These are phyloP conservation scores for Aspergillus homomorphus DNA, from an alignment of 495 filamentous ascomycete genomes.

Conservation along the genomic window DNA sequence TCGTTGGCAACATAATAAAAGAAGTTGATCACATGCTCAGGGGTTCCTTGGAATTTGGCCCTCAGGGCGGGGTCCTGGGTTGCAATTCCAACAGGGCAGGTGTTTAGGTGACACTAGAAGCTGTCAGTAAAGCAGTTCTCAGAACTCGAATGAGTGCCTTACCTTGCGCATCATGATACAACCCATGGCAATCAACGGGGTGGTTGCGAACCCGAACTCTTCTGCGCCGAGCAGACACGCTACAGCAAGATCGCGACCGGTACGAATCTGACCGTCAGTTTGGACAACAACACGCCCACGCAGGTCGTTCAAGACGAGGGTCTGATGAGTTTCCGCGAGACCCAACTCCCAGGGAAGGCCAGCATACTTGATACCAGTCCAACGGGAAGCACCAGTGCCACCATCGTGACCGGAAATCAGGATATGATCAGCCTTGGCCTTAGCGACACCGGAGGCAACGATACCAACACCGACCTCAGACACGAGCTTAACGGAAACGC, in stretches of 20 bases:
- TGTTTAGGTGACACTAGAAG: slow-evolving; percentile 60
- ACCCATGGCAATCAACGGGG: slow-evolving; percentile 94
- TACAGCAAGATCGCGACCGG: slow-evolving; percentile 92
- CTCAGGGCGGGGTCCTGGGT: slow-evolving; percentile 94
- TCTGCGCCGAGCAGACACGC: slow-evolving; percentile 95
- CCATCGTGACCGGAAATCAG: slow-evolving; percentile 97
- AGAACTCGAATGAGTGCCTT: slow-evolving; percentile 45
- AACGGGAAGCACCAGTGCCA: slow-evolving; percentile 95
- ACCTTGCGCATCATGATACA: slow-evolving; percentile 93
- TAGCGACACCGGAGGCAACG: slow-evolving; percentile 96
- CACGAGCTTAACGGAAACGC: slow-evolving; percentile 98
- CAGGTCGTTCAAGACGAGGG: slow-evolving; percentile 95
- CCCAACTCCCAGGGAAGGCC: slow-evolving; percentile 98
- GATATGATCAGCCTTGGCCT: slow-evolving; percentile 97
- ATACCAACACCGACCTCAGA: slow-evolving; percentile 98
- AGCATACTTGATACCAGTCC: slow-evolving; percentile 99
- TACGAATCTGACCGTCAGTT: slow-evolving; percentile 94
- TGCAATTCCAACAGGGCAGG: slow-evolving; percentile 94
- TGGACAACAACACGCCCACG: slow-evolving; percentile 96
- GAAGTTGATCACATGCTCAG: slow-evolving; percentile 99
- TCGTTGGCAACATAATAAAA: slow-evolving; percentile 99
- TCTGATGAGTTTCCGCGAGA: slow-evolving; percentile 98
- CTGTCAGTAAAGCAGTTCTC: slow-evolving; percentile 11
- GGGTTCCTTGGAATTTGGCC: slow-evolving; percentile 91
- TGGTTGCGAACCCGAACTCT: slow-evolving; percentile 98